Evolutionary conservation across 352 stramenopile species (phyloP).

Genomic region (Phytophthora quininea): DNA sequence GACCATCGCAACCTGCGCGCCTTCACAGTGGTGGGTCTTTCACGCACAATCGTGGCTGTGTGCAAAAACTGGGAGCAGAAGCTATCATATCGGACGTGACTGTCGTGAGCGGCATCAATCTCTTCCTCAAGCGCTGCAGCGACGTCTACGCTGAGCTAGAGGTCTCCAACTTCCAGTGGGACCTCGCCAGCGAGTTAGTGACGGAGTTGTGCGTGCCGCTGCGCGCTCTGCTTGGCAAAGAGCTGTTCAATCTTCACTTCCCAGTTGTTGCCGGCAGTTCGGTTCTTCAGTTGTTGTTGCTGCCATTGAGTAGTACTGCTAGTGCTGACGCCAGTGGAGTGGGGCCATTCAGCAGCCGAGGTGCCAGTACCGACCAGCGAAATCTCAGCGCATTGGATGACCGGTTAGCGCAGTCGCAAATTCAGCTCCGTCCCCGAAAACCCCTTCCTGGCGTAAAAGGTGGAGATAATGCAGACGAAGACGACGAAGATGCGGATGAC

Average conservation of each 20-base stretch:
- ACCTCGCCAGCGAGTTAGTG: slow-evolving; percentile 74
- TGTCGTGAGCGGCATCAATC: slow-evolving; percentile 58
- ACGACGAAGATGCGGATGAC: slow-evolving; percentile 10
- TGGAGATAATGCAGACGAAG: slow-evolving; percentile 2
- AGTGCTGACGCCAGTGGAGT: slow-evolving; percentile 13
- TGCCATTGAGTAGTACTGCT: slow-evolving; percentile 47
- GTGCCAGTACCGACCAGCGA: slow-evolving; percentile 19
- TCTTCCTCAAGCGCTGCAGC: slow-evolving; percentile 69
- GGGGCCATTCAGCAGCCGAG: slow-evolving; percentile 9
- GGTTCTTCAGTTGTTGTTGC: slow-evolving; percentile 67
- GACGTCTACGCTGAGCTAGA: slow-evolving; percentile 77
- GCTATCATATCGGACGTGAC: slow-evolving; percentile 39
- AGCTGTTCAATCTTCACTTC: slow-evolving; percentile 60
- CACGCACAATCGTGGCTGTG: slow-evolving; percentile 62
- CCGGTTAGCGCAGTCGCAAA: slow-evolving; percentile 32
- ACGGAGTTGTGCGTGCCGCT: slow-evolving; percentile 70
- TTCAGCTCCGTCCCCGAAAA: slow-evolving; percentile 13
- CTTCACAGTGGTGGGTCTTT: slow-evolving; percentile 69
- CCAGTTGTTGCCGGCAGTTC: slow-evolving; percentile 62
- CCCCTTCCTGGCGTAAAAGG: too few species aligned
- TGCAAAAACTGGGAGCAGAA: slow-evolving; percentile 66
- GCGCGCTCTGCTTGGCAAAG: slow-evolving; percentile 53
- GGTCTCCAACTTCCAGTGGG: slow-evolving; percentile 82
- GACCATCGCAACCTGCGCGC: slow-evolving; percentile 58
- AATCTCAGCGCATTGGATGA: slow-evolving; percentile 43